phyloP scores from a whole-genome alignment of 306 rosid species.

The Arachis hypogaea region DNA sequence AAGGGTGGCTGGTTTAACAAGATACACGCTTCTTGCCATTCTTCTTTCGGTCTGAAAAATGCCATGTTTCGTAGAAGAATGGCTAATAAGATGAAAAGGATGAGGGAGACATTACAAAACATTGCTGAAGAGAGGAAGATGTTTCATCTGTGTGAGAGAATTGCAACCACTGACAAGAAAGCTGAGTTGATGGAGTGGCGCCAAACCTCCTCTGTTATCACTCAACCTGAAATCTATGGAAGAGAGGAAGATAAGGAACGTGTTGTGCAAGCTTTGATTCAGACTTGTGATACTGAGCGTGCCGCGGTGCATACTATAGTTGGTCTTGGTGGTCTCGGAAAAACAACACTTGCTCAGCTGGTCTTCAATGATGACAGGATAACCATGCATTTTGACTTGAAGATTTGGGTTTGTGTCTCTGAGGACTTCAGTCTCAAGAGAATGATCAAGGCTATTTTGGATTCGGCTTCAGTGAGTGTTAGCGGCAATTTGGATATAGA shows the following conservation, averaged over 20 bases:
- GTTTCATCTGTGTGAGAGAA: constrained; percentile 19
- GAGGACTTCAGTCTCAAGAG: constrained; percentile 15
- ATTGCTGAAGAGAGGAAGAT: constrained; percentile 26
- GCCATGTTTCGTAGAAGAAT: constrained; percentile 1
- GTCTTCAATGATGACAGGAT: constrained; percentile 37
- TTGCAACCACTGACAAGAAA: background rate
- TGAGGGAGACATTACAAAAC: constrained; percentile 4
- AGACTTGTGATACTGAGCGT: background rate
- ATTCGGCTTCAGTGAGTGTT: background rate
- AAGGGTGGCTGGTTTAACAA: background rate
- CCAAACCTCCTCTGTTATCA: constrained; percentile 21
- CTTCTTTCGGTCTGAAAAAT: constrained; percentile 6
- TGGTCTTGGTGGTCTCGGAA: constrained; percentile 44
- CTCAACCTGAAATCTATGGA: constrained; percentile 35
- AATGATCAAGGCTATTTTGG: constrained; percentile 16
- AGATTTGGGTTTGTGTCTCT: constrained; percentile 41
- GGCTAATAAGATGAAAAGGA: constrained; percentile 10
- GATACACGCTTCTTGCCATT: background rate
- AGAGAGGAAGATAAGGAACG: constrained; percentile 31
- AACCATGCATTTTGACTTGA: constrained; percentile 9
- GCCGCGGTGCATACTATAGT: constrained; percentile 21
- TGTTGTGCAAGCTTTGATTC: constrained; percentile 10
- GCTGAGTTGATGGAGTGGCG: constrained; percentile 7
- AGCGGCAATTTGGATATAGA: background rate
- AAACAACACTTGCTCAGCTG: constrained; percentile 42